Base-by-base conservation (phyloP, 768 basidiomycete genomes). In the Cubamyces sp. region DNA sequence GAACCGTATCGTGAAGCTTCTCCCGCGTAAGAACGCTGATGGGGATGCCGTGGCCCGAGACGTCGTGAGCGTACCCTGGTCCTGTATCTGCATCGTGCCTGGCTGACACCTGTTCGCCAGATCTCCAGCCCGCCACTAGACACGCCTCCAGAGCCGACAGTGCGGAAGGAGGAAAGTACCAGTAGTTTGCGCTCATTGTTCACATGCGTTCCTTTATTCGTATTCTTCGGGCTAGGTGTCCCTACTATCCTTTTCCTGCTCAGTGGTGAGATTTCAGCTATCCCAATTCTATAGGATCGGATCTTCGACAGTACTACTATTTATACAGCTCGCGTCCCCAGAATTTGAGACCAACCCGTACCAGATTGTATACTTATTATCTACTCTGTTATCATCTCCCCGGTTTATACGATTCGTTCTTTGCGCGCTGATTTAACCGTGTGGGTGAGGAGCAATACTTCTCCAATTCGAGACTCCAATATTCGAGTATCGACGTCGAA, bases 1-100 rank as follows among this genome's bases (percentile, higher is more conserved):
- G 66, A 74, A 79, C 58, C 76, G 85, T 40, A 40, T 82, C 62
- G 78, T 90, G 55, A 77, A 77, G 62, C 78, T 89, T 26, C 60
- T 63, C 43, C 65, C 68, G 60, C 53, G 50, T 16, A 28, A 11
- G 39, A 11, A 26, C 18, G 28, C 19, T n/a, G 26, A 34, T 39
- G 39, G 26, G 14, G 48, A 49, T 49, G 25, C 18, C 48, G 48
- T 9, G 11, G 18, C 6, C 16, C 25, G 25, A 4, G 25, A 49
- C 25, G 25, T 4, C 16, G 48, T 49, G 28, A 49, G 48, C 23
- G 45, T 11, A 14, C 23, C 21, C 19, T 23, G 7, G 12, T 25
- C 12, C n/a, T 43, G 42, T n/a, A n/a, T n/a, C 34, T 9, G 4
- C 34, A 34, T 34, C 34, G 34, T 34, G 34, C 34, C 34, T 34